These are phyloP conservation scores for Globisporangium uncinulatum DNA, from an alignment of 352 stramenopile species.

Conservation along the genomic window DNA sequence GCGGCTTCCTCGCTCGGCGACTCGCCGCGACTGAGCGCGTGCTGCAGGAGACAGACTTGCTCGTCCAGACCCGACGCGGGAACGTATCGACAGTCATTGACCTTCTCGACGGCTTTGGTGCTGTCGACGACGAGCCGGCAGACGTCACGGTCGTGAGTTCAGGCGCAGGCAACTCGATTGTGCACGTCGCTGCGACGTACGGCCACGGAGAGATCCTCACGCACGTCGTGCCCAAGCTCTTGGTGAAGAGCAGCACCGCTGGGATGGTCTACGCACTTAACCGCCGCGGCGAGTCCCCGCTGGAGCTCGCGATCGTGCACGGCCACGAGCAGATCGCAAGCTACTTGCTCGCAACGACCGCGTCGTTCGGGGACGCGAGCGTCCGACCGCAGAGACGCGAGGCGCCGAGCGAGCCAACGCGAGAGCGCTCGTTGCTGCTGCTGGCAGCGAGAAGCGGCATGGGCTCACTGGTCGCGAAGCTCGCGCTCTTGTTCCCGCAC, in stretches of 20 bases:
- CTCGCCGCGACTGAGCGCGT: constrained; percentile 15
- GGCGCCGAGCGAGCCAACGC: constrained; percentile 9
- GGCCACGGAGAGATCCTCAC: constrained; percentile 48
- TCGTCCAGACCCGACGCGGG: constrained; percentile 44
- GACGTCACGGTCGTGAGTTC: constrained; percentile 30
- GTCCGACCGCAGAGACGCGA: neutral
- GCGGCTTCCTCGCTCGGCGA: constrained; percentile 43
- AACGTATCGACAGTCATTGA: constrained; percentile 54
- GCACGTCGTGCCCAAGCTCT: constrained; percentile 36
- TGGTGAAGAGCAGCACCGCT: constrained; percentile 13
- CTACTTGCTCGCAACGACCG: constrained; percentile 53
- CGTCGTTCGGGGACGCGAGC: constrained; percentile 24
- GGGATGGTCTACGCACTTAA: constrained; percentile 22
- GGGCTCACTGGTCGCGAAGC: constrained; percentile 32
- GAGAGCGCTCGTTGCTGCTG: constrained; percentile 39
- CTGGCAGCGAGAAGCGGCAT: constrained; percentile 42
- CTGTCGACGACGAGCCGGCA: constrained; percentile 25
- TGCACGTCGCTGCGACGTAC: constrained; percentile 46
- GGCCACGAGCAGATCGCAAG: constrained; percentile 44
- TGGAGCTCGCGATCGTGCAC: constrained; percentile 42
- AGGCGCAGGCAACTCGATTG: constrained; percentile 28
- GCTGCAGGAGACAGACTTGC: constrained; percentile 31
- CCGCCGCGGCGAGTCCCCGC: constrained; percentile 27
- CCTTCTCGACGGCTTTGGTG: constrained; percentile 50
- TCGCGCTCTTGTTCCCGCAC: constrained; percentile 46